Evolutionary conservation across 1,139 yeast species (phyloP), one percentile per base, ranked within the genome.

Genomic region (Geotrichum citri-aurantii): DNA sequence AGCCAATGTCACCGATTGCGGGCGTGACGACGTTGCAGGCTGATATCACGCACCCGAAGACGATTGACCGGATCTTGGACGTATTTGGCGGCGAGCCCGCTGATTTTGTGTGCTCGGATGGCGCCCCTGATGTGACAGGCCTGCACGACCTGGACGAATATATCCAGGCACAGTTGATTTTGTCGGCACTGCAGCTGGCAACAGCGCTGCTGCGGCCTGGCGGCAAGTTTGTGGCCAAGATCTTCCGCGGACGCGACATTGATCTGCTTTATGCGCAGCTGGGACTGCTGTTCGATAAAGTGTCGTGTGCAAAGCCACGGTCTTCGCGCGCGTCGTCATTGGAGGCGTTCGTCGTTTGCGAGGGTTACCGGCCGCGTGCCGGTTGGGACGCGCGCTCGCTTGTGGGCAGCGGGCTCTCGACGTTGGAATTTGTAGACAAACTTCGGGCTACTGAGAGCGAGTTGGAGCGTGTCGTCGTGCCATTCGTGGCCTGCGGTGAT

Each of bases 101-200:
- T 0, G 99, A 93, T 71, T 87, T 93, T 69, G 97, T 93, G 0
- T 89, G 97, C 67, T 87, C 95, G 64, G 99, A 93, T 72, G 99
- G 99, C 56, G 99, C 99, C 0, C 99, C 99, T 1, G 99, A 93
- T 74, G 99, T 93, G 27, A 95, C 99, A 0, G 99, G 99, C 0
- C 74, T 93, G 57, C 99, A 95, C 70, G 99, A 95, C 73, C 77
- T 93, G 62, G 99, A 93, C 72, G 99, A 93, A 71, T 93, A 92
- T 69, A 88, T 93, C 59, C 99, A 93, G 74, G 97, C 96, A 1
- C 99, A 93, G 70, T 78, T 93, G 62, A 88, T 95, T 55, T 77
- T 91, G 64, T 85, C 97, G 47, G 99, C 99, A 1, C 76, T 93
- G 57, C 96, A 91, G 68, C 76, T 95, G 59, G 92, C 98, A 2